These are phyloP conservation scores for Martensiomyces pterosporus DNA, from an alignment of 192 early-diverging fungal species.

Conservation along the genomic window DNA sequence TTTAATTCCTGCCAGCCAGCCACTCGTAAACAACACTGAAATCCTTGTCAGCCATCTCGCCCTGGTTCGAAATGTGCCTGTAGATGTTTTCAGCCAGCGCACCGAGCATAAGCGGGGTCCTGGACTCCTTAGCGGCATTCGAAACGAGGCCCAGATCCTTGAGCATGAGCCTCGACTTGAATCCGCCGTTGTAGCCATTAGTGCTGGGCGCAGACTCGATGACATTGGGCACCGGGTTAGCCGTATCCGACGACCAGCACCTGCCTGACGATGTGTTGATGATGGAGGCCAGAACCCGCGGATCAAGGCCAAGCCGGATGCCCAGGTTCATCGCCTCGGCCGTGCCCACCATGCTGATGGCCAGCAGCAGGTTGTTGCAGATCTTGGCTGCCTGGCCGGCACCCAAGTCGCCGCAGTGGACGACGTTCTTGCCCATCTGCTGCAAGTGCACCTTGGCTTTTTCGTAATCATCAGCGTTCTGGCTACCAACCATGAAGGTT, in stretches of 20 bases:
- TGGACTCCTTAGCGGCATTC: constrained; percentile 81
- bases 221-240: constrained; percentile 86
- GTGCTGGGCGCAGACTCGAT: constrained; percentile 73
- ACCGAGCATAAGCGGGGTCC: constrained; percentile 70
- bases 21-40: constrained; percentile 74
- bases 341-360: constrained; percentile 89
- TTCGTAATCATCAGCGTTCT: constrained; percentile 56
- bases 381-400: constrained; percentile 93
- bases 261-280: constrained; percentile 87
- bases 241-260: constrained; percentile 91
- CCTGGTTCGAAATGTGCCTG: constrained; percentile 62
- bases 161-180: constrained; percentile 82
- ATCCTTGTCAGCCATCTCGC: constrained; percentile 71
- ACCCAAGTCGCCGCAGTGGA: constrained; percentile 78
- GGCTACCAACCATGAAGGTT: constrained; percentile 94
- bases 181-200: constrained; percentile 83
- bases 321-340: constrained; percentile 93
- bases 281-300: constrained; percentile 75
- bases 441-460: constrained; percentile 56
- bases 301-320: constrained; percentile 80
- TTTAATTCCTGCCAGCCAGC: constrained; percentile 8
- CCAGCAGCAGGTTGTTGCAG: constrained; percentile 96
- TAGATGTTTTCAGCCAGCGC: constrained; percentile 78
- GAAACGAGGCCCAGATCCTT: constrained; percentile 92
- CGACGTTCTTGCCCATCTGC: constrained; percentile 87